These are phyloP conservation scores for Collybia mongolica DNA, from an alignment of 768 basidiomycete species.

Conservation along the genomic window DNA sequence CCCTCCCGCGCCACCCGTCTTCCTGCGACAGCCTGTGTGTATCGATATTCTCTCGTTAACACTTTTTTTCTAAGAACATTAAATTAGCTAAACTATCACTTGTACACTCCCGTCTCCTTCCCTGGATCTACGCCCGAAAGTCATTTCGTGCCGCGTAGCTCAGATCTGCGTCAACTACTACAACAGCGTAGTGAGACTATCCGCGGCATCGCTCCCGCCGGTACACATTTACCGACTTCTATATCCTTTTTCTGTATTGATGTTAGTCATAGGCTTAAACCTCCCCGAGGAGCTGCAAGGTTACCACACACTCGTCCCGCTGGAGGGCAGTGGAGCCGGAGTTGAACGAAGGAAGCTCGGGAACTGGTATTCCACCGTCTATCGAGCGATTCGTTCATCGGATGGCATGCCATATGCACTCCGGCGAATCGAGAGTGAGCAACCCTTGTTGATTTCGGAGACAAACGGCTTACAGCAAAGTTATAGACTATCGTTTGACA, in stretches of 20 bases:
- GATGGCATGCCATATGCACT: conserved; percentile 81
- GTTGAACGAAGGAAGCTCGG: conserved; percentile 73
- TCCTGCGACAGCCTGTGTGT: conserved; percentile 69
- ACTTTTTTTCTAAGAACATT: conserved; percentile 4
- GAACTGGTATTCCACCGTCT: conserved; percentile 84
- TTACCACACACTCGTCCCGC: conserved; percentile 83
- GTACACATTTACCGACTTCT: conserved; percentile 13
- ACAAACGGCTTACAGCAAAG: conserved; percentile 4
- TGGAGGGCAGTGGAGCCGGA: conserved; percentile 51
- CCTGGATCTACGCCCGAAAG: conserved; percentile 44
- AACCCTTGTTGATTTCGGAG: neutral
- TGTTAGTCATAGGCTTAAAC: conserved; percentile 42
- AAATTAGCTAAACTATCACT: conserved; percentile 83
- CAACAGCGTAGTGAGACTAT: conserved; percentile 66
- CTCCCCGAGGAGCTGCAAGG: conserved; percentile 88
- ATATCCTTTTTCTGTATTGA: conserved; percentile 16
- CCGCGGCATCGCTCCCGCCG: conserved; percentile 44
- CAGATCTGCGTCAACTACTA: conserved; percentile 40
- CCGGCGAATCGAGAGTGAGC: conserved; percentile 84
- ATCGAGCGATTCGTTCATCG: conserved; percentile 72
- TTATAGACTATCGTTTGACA: conserved; percentile 76
- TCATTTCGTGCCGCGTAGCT: conserved; percentile 69
- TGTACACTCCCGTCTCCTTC: conserved; percentile 77
- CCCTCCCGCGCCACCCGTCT: conserved; percentile 39
- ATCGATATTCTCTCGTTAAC: conserved; percentile 1